Percentiles rank a stretch among this genome's conserved stretches.
Evolutionary conservation across 2,329 filamentous ascomycete species (phyloP).

Genomic region (Fusarium duplospermum): DNA sequence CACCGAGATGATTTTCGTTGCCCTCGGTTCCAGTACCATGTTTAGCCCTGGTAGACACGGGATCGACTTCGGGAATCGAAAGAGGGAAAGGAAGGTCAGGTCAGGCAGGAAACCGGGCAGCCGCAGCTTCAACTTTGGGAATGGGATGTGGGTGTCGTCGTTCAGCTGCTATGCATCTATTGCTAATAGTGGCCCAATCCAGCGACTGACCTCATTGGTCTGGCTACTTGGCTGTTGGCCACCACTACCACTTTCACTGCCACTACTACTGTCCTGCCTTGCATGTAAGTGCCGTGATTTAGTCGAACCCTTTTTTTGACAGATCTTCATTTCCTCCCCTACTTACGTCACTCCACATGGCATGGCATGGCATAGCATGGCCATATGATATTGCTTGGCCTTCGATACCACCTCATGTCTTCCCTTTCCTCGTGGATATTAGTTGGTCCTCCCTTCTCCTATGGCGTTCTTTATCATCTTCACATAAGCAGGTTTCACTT

Average conservation of each 20-base stretch:
- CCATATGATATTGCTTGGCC: not conserved
- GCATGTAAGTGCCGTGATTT: conserved; percentile 12
- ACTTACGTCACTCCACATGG: conserved; percentile 15
- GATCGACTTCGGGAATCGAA: conserved; percentile 40
- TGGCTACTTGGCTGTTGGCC: not conserved
- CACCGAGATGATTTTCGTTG: conserved; percentile 9
- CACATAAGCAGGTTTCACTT: conserved; percentile 31
- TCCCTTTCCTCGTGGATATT: conserved; percentile 4
- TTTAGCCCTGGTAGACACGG: conserved; percentile 24
- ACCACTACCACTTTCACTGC: not conserved
- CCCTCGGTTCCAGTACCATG: conserved; percentile 25
- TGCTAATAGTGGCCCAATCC: conserved; percentile 4
- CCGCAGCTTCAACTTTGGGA: conserved; percentile 25
- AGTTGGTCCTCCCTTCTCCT: not conserved
- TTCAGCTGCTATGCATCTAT: not conserved
- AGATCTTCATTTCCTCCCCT: conserved; percentile 23
- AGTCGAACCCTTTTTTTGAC: conserved; percentile 22
- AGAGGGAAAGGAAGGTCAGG: not conserved
- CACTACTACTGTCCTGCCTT: not conserved
- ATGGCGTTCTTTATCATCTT: conserved; percentile 35
- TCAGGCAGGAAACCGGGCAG: conserved; percentile 30
- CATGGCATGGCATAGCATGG: not conserved
- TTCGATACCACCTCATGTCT: not conserved
- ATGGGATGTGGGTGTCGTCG: conserved; percentile 5
- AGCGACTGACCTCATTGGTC: conserved; percentile 6